These are phyloP conservation scores for Calonectria crousiana DNA, from an alignment of 2,329 filamentous ascomycete species.

Conservation along the genomic window DNA sequence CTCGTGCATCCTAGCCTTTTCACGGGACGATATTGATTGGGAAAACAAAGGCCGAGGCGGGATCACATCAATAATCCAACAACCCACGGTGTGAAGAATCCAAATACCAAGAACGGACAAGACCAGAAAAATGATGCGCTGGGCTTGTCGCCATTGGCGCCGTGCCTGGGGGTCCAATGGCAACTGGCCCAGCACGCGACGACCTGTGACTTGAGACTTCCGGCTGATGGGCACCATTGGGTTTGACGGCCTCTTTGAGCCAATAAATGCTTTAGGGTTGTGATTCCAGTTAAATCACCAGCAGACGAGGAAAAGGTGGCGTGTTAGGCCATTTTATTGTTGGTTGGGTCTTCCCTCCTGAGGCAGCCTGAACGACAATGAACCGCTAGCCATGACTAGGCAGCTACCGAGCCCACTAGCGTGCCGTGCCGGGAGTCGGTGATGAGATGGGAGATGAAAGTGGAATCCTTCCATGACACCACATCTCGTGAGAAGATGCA, in stretches of 20 bases:
- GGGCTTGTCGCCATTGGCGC: neutral
- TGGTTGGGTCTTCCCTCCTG: neutral
- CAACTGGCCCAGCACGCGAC: neutral
- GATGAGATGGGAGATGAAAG: neutral
- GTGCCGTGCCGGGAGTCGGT: neutral
- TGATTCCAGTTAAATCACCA: neutral
- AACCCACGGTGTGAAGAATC: neutral
- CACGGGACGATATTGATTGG: neutral
- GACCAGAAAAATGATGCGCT: neutral
- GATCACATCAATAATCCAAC: neutral
- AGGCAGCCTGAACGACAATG: neutral
- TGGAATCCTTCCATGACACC: neutral
- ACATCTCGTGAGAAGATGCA: neutral
- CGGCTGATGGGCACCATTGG: neutral
- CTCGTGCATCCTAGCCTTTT: slow-evolving; percentile 1
- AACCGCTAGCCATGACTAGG: neutral
- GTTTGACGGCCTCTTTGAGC: neutral
- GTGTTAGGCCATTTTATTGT: neutral
- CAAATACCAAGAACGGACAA: neutral
- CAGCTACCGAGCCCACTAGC: neutral
- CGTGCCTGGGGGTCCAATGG: neutral
- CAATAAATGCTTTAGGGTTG: neutral
- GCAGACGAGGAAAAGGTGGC: neutral
- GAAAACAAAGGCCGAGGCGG: neutral
- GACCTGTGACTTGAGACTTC: neutral